Evolutionary conservation across 2,329 filamentous ascomycete genomes (phyloP).

Genomic region (Fusarium tjaetaba): DNA sequence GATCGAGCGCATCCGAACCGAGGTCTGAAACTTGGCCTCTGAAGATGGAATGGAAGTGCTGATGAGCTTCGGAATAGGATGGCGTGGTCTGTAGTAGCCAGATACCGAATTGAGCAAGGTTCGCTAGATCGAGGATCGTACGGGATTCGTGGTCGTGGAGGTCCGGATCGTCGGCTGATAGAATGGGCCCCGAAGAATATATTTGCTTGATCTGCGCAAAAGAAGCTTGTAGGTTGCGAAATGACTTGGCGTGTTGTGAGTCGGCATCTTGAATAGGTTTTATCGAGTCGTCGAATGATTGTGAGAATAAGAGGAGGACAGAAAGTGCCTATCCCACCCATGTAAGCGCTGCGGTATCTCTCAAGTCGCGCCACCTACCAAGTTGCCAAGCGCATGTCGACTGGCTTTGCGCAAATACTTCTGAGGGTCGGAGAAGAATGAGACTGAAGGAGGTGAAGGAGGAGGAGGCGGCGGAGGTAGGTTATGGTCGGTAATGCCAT

Average conservation of each 20-base stretch:
- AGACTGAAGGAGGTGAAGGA: constrained; percentile 40
- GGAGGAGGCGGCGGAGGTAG: constrained; percentile 39
- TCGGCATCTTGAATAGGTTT: constrained; percentile 47
- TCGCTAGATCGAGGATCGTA: constrained; percentile 57
- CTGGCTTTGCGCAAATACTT: constrained; percentile 52
- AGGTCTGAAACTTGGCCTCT: constrained; percentile 58
- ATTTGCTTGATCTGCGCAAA: constrained; percentile 49
- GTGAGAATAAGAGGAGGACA: constrained; percentile 51
- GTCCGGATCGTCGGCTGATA: constrained; percentile 50
- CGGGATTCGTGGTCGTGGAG: constrained; percentile 47
- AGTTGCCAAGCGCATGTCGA: constrained; percentile 52
- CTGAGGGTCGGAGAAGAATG: constrained; percentile 50
- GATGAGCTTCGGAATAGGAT: constrained; percentile 54
- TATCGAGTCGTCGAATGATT: constrained; percentile 51
- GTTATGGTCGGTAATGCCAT: constrained; percentile 44
- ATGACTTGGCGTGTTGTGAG: constrained; percentile 49
- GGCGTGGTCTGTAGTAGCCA: constrained; percentile 53
- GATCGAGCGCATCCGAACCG: constrained; percentile 53
- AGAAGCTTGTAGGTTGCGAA: constrained; percentile 45
- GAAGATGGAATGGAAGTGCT: constrained; percentile 57
- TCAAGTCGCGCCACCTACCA: constrained; percentile 47
- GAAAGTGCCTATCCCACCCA: constrained; percentile 49
- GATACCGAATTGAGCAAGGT: constrained; percentile 58
- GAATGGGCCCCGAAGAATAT: constrained; percentile 47
- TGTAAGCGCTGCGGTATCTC: constrained; percentile 23